Percentiles rank a stretch among this genome's conserved stretches.
These are phyloP conservation scores for Hibiscus syriacus DNA, from an alignment of 345 rosid species.

Conservation along the genomic window DNA sequence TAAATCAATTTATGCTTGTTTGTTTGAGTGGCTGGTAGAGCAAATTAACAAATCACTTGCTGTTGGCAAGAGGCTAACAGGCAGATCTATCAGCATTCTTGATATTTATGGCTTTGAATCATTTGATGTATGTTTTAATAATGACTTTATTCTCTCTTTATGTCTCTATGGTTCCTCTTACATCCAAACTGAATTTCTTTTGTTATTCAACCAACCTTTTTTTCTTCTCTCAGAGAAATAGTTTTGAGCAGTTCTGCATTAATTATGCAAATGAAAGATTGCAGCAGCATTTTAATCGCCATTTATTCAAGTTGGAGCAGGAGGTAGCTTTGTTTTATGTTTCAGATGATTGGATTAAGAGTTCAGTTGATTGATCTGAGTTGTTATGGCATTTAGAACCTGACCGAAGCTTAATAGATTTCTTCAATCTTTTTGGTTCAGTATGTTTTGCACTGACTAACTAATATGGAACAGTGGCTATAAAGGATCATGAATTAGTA, in stretches of 20 bases:
- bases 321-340: constrained; percentile 47
- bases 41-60: constrained; percentile 94
- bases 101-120: constrained; percentile 99
- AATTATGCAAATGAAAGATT: constrained; percentile 98
- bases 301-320: constrained; percentile 94
- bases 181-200: not conserved
- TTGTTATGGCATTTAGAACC: not conserved
- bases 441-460: not conserved
- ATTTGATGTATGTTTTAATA: constrained; percentile 59
- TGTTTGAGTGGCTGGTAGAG: constrained; percentile 94
- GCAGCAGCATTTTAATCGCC: constrained; percentile 98
- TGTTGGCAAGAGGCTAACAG: constrained; percentile 87
- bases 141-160: constrained; percentile 12
- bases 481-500: not conserved
- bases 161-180: not conserved
- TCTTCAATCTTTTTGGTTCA: not conserved
- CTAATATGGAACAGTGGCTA: not conserved
- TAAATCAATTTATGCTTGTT: constrained; percentile 83
- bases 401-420: not conserved
- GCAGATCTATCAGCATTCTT: constrained; percentile 98
- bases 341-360: not conserved
- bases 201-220: constrained; percentile 10
- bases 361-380: not conserved
- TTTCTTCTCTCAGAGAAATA: constrained; percentile 62
- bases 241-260: constrained; percentile 99